These are phyloP conservation scores for Vigna mungo DNA, from an alignment of 306 rosid species.

Conservation along the genomic window DNA sequence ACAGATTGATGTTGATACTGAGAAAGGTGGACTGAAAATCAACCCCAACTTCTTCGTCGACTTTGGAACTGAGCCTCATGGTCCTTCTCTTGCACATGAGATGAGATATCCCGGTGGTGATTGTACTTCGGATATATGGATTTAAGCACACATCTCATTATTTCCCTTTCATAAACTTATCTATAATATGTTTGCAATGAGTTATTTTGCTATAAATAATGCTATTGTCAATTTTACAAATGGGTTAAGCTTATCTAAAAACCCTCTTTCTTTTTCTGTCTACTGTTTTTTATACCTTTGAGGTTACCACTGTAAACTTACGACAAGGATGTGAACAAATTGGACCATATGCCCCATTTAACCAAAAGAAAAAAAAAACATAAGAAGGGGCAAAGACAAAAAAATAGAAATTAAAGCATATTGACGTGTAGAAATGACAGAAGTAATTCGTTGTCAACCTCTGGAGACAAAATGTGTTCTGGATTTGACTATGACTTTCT, in stretches of 20 bases:
- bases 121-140: constrained; percentile 95
- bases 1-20: constrained; percentile 80
- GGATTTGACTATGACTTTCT: neutral
- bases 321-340: neutral
- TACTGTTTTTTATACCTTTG: neutral
- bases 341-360: neutral
- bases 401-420: neutral
- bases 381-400: neutral
- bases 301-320: neutral
- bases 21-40: constrained; percentile 76
- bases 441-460: neutral
- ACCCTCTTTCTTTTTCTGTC: neutral
- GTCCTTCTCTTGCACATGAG: constrained; percentile 97
- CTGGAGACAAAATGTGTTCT: neutral
- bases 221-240: constrained; percentile 17
- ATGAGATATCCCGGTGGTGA: constrained; percentile 98
- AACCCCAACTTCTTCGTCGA: constrained; percentile 88
- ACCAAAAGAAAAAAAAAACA: neutral
- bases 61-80: constrained; percentile 88
- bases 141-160: constrained; percentile 40
- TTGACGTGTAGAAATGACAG: neutral
- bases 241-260: neutral
- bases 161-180: neutral
- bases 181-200: neutral
- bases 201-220: neutral